Base-by-base conservation (phyloP, 805 yeast genomes). In the Myxozyma vanderwaltii region DNA sequence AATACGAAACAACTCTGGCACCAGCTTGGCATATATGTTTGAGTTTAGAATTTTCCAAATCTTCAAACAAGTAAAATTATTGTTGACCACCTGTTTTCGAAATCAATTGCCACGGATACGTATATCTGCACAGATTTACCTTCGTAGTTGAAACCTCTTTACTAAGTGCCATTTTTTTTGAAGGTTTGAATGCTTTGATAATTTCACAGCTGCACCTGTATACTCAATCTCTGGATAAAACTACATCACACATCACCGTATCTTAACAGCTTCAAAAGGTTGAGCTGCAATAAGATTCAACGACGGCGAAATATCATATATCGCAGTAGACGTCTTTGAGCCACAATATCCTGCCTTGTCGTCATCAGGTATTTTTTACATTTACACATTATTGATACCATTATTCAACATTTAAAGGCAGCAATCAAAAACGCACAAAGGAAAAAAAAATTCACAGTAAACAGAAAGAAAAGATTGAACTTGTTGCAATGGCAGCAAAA, bases 151-250 rank as follows among this genome's bases (percentile, higher is more conserved):
- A 81, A 8, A 75, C 67, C 26, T 63, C 67, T 4, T 79, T 76
- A 61, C 85, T 78, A 3, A 82, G 79, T 8, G 84, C 79, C 3
- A 73, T 58, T 0, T 56, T 77, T 74, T 70, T 86, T 86, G 3
- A 73, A 74, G 2, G 88, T 77, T 1, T 89, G 86, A 1, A 92
- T 84, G 3, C 61, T 85, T 79, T 63, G 82, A 82, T 47, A 89
- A 72, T 68, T 91, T 91, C 4, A 81, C 76, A 1, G 97, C 97
- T 1, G 97, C 91, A n/a, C 97, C 97, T 69, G 91, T 91, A 74
- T 91, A 92, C 3, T 72, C 89, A 95, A 67, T 89, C 87, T 59
- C 81, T 82, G 2, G 95, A 88, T 27, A 94, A 86, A 44, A 91
- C 82, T 10, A 89, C 84, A 0, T 86, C 83, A 1, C 97, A 10